Conservation (phyloP, 2,329 filamentous ascomycete species). For the Pyrenophora seminiperda region DNA sequence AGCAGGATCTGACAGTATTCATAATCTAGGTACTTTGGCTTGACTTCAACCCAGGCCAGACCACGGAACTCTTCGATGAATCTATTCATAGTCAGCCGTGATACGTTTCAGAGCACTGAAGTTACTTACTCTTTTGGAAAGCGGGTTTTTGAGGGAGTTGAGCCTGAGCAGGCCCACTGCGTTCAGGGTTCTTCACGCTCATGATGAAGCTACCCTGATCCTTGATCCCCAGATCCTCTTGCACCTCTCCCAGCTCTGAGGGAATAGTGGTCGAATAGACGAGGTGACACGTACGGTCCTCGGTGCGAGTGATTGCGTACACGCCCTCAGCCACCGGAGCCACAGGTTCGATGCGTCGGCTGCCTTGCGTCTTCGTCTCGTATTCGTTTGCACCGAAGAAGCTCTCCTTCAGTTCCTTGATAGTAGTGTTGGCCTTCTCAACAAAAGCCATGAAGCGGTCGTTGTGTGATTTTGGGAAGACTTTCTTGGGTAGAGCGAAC, state of each 20-base stretch:
- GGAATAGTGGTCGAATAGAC: constrained; percentile 81
- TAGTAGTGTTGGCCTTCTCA: constrained; percentile 70
- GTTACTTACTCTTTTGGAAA: constrained; percentile 70
- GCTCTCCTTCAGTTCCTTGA: constrained; percentile 72
- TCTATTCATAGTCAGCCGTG: constrained; percentile 46
- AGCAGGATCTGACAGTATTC: constrained; percentile 77
- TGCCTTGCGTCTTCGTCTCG: constrained; percentile 75
- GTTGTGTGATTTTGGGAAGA: constrained; percentile 68
- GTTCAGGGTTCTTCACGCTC: constrained; percentile 79
- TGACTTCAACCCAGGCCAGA: constrained; percentile 74
- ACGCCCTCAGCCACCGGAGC: constrained; percentile 82
- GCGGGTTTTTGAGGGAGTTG: constrained; percentile 66
- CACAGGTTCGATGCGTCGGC: constrained; percentile 69
- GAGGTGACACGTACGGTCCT: constrained; percentile 72
- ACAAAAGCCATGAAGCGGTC: constrained; percentile 84
- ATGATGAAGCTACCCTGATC: constrained; percentile 77
- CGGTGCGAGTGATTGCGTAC: constrained; percentile 76
- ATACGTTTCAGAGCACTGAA: rapidly evolving
- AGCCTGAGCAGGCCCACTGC: constrained; percentile 66
- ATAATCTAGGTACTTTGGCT: constrained; percentile 76
- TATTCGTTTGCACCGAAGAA: constrained; percentile 73
- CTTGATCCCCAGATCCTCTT: constrained; percentile 74
- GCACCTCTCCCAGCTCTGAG: constrained; percentile 69
- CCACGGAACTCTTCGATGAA: constrained; percentile 73
- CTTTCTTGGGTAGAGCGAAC: constrained; percentile 82